phyloP scores from a whole-genome alignment of 805 yeast genomes.

The Metschnikowia continentalis region DNA sequence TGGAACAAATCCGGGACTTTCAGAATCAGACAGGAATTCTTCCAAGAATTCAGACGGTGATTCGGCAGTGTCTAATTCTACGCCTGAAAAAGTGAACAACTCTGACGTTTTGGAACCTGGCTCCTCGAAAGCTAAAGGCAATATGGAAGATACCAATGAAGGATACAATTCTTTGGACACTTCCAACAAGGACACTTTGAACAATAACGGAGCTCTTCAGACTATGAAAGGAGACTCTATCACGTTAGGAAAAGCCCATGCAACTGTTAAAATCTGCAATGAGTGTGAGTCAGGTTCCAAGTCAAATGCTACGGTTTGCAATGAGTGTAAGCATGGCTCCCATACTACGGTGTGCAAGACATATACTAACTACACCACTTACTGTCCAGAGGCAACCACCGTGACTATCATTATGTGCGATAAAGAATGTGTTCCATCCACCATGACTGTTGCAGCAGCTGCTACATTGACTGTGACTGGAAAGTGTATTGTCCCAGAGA shows the following conservation, averaged over 20 bases:
- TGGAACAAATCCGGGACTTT: too few species aligned
- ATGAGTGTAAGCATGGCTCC: not conserved
- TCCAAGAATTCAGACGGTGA: too few species aligned
- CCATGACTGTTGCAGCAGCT: not conserved
- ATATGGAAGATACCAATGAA: not conserved
- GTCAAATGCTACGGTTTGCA: not conserved
- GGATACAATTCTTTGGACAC: too few species aligned
- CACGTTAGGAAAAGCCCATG: too few species aligned
- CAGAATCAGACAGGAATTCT: too few species aligned
- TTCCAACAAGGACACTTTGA: too few species aligned
- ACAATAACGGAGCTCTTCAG: too few species aligned
- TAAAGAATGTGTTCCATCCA: not conserved
- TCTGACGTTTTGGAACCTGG: too few species aligned
- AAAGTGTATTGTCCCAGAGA: not conserved
- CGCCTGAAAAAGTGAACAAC: too few species aligned
- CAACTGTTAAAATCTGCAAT: not conserved
- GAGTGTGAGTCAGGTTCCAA: not conserved
- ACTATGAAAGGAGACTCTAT: too few species aligned
- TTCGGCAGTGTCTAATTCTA: too few species aligned
- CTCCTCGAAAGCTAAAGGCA: too few species aligned
- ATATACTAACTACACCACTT: not conserved
- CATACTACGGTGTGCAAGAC: not conserved
- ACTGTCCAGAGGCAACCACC: not conserved
- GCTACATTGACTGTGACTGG: not conserved
- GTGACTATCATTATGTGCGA: not conserved